Evolutionary conservation across 2,329 filamentous ascomycete species (phyloP).

Genomic region (Pseudogymnoascus sp.): DNA sequence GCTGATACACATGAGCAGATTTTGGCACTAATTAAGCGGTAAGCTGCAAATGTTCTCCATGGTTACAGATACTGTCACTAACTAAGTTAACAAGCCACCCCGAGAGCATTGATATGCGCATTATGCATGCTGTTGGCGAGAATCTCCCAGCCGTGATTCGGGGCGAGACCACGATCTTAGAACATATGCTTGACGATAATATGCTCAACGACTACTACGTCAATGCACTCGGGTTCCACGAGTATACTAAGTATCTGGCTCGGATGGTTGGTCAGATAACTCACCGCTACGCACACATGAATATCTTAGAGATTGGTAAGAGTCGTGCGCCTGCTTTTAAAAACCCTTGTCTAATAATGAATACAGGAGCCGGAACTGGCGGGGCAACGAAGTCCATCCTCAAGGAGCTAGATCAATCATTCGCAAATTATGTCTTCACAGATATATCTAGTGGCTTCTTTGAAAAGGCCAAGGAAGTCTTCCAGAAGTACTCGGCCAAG

Average conservation of each 20-base stretch:
- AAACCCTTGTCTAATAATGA: neutral
- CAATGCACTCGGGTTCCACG: neutral
- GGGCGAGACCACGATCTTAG: slow-evolving; percentile 11
- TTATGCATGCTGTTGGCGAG: slow-evolving; percentile 10
- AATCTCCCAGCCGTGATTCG: slow-evolving; percentile 9
- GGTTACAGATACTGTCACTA: neutral
- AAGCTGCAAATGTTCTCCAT: neutral
- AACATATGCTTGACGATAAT: slow-evolving; percentile 7
- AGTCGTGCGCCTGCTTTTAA: neutral
- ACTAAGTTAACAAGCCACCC: neutral
- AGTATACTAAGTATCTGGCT: slow-evolving; percentile 3
- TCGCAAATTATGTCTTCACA: slow-evolving; percentile 20
- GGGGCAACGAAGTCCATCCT: slow-evolving; percentile 26
- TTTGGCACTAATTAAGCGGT: neutral
- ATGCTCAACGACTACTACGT: slow-evolving; percentile 14
- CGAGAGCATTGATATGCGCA: slow-evolving; percentile 1
- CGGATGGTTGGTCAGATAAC: slow-evolving; percentile 14
- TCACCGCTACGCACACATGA: slow-evolving; percentile 30
- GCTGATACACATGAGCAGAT: slow-evolving; percentile 5
- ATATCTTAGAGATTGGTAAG: slow-evolving; percentile 33
- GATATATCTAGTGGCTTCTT: slow-evolving; percentile 30
- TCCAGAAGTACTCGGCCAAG: slow-evolving; percentile 17
- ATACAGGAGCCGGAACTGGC: slow-evolving; percentile 15
- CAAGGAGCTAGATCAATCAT: slow-evolving; percentile 11
- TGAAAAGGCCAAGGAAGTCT: slow-evolving; percentile 25